Base-by-base conservation (phyloP, 139 green algal species). In the Trebouxia sp. region DNA sequence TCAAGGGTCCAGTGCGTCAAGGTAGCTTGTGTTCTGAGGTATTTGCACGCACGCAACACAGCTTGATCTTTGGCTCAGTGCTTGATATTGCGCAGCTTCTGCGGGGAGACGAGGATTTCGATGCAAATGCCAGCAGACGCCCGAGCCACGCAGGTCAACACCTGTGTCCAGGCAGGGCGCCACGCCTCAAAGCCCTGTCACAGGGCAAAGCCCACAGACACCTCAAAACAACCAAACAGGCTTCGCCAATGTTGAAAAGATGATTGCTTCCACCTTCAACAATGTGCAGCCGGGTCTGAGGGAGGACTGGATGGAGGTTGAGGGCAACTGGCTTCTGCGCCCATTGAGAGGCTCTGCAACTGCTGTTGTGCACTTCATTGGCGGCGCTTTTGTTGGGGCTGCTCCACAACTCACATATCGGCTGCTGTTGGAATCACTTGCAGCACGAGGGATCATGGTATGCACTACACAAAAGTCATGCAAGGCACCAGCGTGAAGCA, bases 371-470 rank as follows among this genome's bases (percentile, higher is more conserved):
- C 92, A 98, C 78, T 98, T 99, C 83, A 81, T 96, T 32, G 96
- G 96, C 11, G 96, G 91, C 10, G 93, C 93, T 30, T 98, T 98
- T 85, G 93, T 98, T 30, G 96, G 95, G 1, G 95, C 95, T 12
- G 93, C 95, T 3, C 94, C 96, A 22, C 93, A 98, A 87, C 80
- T 96, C 30, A 86, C 89, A 0, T 97, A 95, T 83, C 50, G 89
- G 3, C 83, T 92, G 3, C 91, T 98, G 56, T 83, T 97, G 32
- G 92, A 97, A 83, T 79, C 79, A 28, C 86, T 98, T 30, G 88
- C 93, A 6, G 86, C 87, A n/a, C 83, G 93, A 0, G 87, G 91
- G n/a, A 82, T 92, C 5, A 43, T 95, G 80, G 87, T 93, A 37
- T 38, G 41, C 51, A 9, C 39, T 55, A 12, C 24, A 37, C 8